phyloP scores from a whole-genome alignment of 2,329 filamentous ascomycete species.

The Claviceps fusiformis region DNA sequence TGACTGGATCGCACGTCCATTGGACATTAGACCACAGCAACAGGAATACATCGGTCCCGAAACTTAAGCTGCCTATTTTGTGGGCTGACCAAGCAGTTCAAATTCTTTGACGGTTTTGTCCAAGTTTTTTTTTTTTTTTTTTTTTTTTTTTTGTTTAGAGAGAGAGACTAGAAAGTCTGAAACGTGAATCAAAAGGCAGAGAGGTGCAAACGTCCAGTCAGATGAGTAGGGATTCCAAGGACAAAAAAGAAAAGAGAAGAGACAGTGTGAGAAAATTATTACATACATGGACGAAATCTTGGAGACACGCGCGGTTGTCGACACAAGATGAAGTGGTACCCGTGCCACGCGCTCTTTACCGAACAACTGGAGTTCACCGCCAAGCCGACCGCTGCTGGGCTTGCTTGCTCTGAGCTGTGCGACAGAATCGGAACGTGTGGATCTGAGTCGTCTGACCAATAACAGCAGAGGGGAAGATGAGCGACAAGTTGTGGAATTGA shows the following conservation, averaged over 20 bases:
- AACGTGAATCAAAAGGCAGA: background rate
- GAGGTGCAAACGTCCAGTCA: no score
- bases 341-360: background rate
- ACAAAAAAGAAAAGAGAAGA: background rate
- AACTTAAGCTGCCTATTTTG: background rate
- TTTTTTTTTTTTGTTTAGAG: no score
- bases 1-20: background rate
- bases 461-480: background rate
- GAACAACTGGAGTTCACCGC: background rate
- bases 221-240: no score
- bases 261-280: background rate
- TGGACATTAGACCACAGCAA: background rate
- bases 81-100: background rate
- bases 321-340: background rate
- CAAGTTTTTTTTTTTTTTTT: no score
- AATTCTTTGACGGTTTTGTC: background rate
- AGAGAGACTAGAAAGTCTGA: background rate
- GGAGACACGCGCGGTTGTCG: background rate
- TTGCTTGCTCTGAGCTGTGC: background rate
- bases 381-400: background rate
- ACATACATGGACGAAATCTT: background rate
- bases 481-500: background rate
- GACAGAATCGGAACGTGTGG: background rate
- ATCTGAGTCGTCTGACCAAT: background rate
- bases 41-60: background rate